Conservation (phyloP, 495 filamentous ascomycete genomes). For the Baudoinia panamericana region DNA sequence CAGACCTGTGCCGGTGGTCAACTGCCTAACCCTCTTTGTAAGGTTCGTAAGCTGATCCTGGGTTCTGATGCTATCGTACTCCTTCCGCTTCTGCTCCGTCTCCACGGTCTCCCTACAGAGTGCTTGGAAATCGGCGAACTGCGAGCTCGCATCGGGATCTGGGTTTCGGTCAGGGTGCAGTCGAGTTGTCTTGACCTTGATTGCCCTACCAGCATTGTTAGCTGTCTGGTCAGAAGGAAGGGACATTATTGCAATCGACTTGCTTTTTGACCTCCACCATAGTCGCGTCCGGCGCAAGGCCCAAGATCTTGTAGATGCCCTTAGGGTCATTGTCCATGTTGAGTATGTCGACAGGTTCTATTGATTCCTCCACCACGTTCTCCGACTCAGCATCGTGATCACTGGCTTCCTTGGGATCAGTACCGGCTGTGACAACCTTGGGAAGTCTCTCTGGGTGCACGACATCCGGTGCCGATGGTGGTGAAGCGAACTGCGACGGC, state of each 20-base stretch:
- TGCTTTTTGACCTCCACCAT: constrained; percentile 1
- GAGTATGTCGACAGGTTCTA: too few relatives aligned
- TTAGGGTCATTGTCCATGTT: constrained; percentile 1
- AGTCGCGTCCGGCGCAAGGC: neutral
- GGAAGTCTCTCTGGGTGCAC: too few relatives aligned
- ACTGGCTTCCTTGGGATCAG: too few relatives aligned
- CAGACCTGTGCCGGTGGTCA: neutral
- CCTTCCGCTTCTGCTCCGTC: constrained; percentile 3
- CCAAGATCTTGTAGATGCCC: constrained; percentile 6
- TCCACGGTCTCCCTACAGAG: constrained; percentile 3
- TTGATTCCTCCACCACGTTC: too few relatives aligned
- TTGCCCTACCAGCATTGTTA: neutral
- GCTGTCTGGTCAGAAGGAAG: neutral
- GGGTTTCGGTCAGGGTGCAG: constrained; percentile 3
- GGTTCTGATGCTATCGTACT: constrained; percentile 7
- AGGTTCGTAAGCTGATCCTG: constrained; percentile 5
- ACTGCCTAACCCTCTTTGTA: neutral
- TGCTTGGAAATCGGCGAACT: constrained; percentile 4
- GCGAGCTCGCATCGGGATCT: neutral
- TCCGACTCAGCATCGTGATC: too few relatives aligned
- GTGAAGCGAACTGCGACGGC: too few relatives aligned
- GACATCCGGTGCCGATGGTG: too few relatives aligned
- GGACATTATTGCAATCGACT: too few relatives aligned
- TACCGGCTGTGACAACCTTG: too few relatives aligned
- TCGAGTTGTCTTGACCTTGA: neutral